Base-by-base conservation (phyloP, 768 basidiomycete genomes). In the Floccularia luteovirens region DNA sequence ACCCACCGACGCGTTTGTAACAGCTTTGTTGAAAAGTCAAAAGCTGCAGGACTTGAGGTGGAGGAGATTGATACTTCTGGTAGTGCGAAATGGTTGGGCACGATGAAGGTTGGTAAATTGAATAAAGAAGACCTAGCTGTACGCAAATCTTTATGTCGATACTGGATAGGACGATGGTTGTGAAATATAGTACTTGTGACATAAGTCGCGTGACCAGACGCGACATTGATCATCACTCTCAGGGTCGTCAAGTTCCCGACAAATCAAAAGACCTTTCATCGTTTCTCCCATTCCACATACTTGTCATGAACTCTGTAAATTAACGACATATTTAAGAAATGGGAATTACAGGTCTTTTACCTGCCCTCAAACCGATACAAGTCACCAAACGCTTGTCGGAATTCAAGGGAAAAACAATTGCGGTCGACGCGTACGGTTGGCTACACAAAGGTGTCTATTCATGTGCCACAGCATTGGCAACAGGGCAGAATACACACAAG, bases 391-490 rank as follows among this genome's bases (percentile, higher is more conserved):
- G 88, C 49, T 73, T 97, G 40, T 82, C 79, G 2, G 87, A 92
- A 42, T 90, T 84, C 54, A 61, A 75, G 33, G 91, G 89, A 11
- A 79, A 91, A 56, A 89, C 82, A 2, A 62, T 98, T 24, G 94
- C 89, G 1, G 82, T 98, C 28, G 94, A 98, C 64, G 93, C 82
- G 30, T 99, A 99, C 58, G 92, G 91, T 42, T 92, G 90, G 90
- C 66, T 93, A 27, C 90, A 92, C 53, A 77, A 82, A 51, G 94
- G 92, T 5, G 78, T 88, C 5, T 91, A 87, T 56, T 71, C 85
- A 1, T 99, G 96, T 63, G 86, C 94, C 33, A 77, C 85, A 8
- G 91, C 97, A 45, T 61, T 99, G 31, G 92, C 90, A 8, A 87
- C 80, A 0, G 91, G 91, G 12, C 83, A 79, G 58, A 64, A 59